Base-by-base conservation (phyloP, 2,329 filamentous ascomycete species). In the Talaromyces sp. region DNA sequence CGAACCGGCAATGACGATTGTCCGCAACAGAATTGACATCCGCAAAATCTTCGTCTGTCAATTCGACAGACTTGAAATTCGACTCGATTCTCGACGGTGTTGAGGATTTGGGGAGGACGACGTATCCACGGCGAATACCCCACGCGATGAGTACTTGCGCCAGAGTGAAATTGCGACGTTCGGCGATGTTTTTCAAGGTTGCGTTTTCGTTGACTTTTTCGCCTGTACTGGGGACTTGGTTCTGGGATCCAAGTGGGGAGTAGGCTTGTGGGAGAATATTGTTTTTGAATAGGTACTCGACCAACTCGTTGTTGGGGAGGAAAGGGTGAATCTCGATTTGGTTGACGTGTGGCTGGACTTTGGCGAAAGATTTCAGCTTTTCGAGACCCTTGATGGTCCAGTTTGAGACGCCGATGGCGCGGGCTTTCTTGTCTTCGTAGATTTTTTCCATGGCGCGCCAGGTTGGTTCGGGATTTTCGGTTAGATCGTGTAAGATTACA, bases 321-420 rank as follows among this genome's bases (percentile, higher is more conserved):
- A 80, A 81, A 57, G 80, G 80, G 70, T 82, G 80, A 39, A 80
- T 75, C 69, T 82, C 80, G 64, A 81, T 73, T 73, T 82, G 79
- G 74, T 81, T 82, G 68, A 79, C 72, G 22, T 76, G 75, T 15
- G 79, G 79, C 61, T 77, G 74, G 61, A 82, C 73, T 69, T 79
- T 75, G 70, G 79, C 77, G 69, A 73, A 74, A 67, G 74, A 72
- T 47, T 82, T 70, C 64, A 86, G 78, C 63, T 78, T 72, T 68
- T 84, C 75, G 15, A 86, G 74, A 43, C 83, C 80, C 13, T 73
- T 71, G n/a, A 83, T 82, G 62, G 80, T 80, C 78, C 90, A 94
- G 80, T 94, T 95, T 72, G 89, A 91, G 15, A 95, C 88, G 61
- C 91, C 91, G 70, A 95, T 92, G 64, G 88, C 87, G 69, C 82